These are phyloP conservation scores for Salix dunnii DNA, from an alignment of 345 rosid species.

Conservation along the genomic window DNA sequence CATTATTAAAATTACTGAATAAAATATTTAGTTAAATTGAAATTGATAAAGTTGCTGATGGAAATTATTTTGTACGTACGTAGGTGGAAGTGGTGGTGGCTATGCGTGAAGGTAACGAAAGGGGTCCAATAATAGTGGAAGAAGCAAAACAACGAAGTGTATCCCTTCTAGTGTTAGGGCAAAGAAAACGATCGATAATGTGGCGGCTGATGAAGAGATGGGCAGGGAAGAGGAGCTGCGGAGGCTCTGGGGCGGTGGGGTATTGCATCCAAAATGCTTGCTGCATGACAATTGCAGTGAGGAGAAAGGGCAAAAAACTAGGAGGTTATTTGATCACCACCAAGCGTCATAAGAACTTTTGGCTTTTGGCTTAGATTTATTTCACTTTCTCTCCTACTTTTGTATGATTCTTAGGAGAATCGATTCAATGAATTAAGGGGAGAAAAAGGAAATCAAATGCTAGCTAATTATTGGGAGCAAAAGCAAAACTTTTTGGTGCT, in stretches of 20 bases:
- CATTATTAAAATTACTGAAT: too few relatives aligned
- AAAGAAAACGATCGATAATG: constrained; percentile 53
- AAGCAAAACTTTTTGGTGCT: too few relatives aligned
- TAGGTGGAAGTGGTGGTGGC: constrained; percentile 63
- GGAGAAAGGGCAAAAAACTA: constrained; percentile 64
- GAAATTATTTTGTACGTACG: background rate
- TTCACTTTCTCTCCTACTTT: background rate
- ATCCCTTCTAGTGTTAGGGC: constrained; percentile 69
- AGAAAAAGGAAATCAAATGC: too few relatives aligned
- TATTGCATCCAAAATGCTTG: constrained; percentile 75
- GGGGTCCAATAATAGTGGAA: constrained; percentile 68
- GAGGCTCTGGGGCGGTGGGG: constrained; percentile 42
- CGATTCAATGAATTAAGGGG: too few relatives aligned
- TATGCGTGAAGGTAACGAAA: constrained; percentile 57
- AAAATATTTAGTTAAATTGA: too few relatives aligned
- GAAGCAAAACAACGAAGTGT: constrained; percentile 63
- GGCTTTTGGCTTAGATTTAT: constrained; percentile 71
- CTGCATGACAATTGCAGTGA: constrained; percentile 81
- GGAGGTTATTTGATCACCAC: constrained; percentile 94
- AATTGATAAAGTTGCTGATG: background rate
- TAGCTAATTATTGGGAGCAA: too few relatives aligned
- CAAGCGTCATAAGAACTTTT: constrained; percentile 80
- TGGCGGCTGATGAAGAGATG: constrained; percentile 59
- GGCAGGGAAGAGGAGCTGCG: constrained; percentile 38
- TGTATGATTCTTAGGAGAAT: too few relatives aligned